phyloP scores from a whole-genome alignment of 148 eudicot species.

The Vaccinium darrowii region DNA sequence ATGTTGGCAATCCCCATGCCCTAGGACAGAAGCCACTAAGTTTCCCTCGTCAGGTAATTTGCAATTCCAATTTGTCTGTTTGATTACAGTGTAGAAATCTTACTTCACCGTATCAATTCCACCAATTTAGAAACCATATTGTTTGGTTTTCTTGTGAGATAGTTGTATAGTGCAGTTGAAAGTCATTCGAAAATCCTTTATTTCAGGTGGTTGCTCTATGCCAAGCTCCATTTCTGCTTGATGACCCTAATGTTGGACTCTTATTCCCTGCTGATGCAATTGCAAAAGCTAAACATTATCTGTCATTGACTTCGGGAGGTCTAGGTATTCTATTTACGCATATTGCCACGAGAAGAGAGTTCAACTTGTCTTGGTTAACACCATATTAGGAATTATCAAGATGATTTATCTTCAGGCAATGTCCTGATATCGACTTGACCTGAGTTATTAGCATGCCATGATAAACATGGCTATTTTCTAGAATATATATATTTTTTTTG shows the following conservation, averaged over 20 bases:
- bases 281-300: conserved; percentile 90
- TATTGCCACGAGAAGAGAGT: neutral
- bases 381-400: neutral
- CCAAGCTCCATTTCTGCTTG: conserved; percentile 98
- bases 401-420: neutral
- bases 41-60: conserved; percentile 89
- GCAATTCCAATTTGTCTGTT: conserved; percentile 8
- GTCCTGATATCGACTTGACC: neutral
- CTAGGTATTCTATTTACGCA: conserved; percentile 52
- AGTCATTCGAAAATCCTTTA: conserved; percentile 13
- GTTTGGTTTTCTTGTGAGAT: neutral
- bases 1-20: conserved; percentile 99
- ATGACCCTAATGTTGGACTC: conserved; percentile 95
- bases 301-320: conserved; percentile 83
- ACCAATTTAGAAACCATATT: neutral
- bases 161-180: conserved; percentile 1
- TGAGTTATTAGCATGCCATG: neutral
- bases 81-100: neutral
- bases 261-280: conserved; percentile 96
- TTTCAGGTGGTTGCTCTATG: conserved; percentile 94
- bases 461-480: neutral
- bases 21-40: conserved; percentile 94
- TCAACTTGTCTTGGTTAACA: neutral
- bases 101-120: neutral
- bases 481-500: neutral